Conservation (phyloP, 2,329 filamentous ascomycete genomes). For the Colletotrichum tabaci region DNA sequence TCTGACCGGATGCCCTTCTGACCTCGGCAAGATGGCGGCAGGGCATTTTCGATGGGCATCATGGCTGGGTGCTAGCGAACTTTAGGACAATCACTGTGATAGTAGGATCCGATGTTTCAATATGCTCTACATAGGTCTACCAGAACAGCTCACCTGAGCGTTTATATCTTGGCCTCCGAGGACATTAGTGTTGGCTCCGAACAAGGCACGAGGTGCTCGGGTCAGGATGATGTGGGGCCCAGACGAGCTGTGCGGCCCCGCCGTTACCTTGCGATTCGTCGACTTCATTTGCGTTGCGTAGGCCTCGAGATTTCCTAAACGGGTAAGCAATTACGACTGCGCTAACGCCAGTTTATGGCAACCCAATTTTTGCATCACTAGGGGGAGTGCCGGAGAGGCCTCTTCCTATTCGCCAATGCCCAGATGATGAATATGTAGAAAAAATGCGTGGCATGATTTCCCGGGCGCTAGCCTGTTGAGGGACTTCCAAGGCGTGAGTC, state of each 20-base stretch:
- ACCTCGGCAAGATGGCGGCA: constrained; percentile 4
- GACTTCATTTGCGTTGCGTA: not conserved
- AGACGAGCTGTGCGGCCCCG: not conserved
- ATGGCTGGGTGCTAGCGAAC: not conserved
- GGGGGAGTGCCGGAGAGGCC: not conserved
- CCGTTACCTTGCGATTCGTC: too few relatives aligned
- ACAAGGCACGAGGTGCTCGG: not conserved
- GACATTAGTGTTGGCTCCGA: not conserved
- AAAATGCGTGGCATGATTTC: too few relatives aligned
- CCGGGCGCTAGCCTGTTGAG: too few relatives aligned
- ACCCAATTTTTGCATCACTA: not conserved
- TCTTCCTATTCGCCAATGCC: not conserved
- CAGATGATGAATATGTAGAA: too few relatives aligned
- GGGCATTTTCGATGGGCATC: constrained; percentile 9
- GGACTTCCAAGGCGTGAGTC: too few relatives aligned
- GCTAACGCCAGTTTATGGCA: not conserved
- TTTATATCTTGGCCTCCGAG: not conserved
- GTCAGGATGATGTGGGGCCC: not conserved
- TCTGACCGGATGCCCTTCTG: not conserved
- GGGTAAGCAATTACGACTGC: constrained; percentile 30
- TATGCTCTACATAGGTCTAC: not conserved
- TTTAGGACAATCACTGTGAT: not conserved
- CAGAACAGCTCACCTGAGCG: not conserved
- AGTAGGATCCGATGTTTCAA: not conserved
- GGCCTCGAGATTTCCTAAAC: constrained; percentile 18